A percentile compares a stretch with the other conserved stretches of the same genome.
Conservation (phyloP, 225 moss, liverwort and hornwort species). For the Asterella californica region DNA sequence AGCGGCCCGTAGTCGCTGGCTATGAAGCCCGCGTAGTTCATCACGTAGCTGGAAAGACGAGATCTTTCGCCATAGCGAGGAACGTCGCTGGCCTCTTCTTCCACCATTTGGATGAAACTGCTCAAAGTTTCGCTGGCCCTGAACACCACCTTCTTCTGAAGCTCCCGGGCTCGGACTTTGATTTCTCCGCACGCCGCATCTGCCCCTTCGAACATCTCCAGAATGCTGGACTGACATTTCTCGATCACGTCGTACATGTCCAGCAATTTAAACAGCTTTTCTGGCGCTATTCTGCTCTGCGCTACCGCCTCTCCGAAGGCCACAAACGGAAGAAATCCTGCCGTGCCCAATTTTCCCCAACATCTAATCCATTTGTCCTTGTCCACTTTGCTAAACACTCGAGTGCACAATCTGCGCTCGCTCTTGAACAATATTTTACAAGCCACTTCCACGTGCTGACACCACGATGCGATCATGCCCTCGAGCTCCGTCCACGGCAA, state of each 20-base stretch:
- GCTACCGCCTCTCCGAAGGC: slow-evolving; percentile 77
- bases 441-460: slow-evolving; percentile 69
- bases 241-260: slow-evolving; percentile 86
- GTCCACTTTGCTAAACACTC: slow-evolving; percentile 69
- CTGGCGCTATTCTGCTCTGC: slow-evolving; percentile 69
- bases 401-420: slow-evolving; percentile 65
- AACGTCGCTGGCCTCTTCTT: slow-evolving; percentile 42
- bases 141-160: slow-evolving; percentile 68
- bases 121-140: slow-evolving; percentile 66
- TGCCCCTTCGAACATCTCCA: slow-evolving; percentile 67
- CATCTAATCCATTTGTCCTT: slow-evolving; percentile 70
- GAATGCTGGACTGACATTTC: slow-evolving; percentile 53
- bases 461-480: slow-evolving; percentile 71
- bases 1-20: slow-evolving; percentile 55
- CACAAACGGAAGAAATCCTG: slow-evolving; percentile 68
- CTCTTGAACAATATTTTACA: slow-evolving; percentile 68
- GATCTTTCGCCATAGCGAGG: slow-evolving; percentile 61
- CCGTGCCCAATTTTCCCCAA: slow-evolving; percentile 57
- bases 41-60: slow-evolving; percentile 73
- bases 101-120: slow-evolving; percentile 58
- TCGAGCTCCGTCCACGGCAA: slow-evolving; percentile 80
- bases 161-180: slow-evolving; percentile 64
- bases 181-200: slow-evolving; percentile 61
- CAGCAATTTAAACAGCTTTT: slow-evolving; percentile 79
- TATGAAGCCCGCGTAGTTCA: slow-evolving; percentile 74